Conservation (phyloP, 164 flowering plant species). For the Cinnamomum micranthum region DNA sequence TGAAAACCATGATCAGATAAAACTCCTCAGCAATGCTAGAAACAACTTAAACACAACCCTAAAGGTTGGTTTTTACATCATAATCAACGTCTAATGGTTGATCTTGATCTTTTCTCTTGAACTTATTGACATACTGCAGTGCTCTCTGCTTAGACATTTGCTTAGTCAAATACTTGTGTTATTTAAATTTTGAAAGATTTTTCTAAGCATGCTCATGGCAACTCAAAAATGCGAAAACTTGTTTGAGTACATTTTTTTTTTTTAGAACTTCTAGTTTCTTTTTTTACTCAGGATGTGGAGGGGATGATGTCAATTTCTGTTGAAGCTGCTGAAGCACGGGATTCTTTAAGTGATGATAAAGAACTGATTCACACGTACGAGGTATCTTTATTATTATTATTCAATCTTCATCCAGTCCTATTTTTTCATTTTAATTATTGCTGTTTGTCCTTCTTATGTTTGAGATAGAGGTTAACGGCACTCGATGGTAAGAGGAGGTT, state of each 20-base stretch:
- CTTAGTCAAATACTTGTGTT: too few species aligned
- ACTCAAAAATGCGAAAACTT: too few species aligned
- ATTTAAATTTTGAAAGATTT: too few species aligned
- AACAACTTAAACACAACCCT: conserved; percentile 89
- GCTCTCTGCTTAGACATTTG: too few species aligned
- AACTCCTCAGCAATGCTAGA: conserved; percentile 96
- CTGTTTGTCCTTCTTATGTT: conserved; percentile 3
- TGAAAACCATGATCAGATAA: conserved; percentile 97
- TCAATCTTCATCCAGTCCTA: background rate
- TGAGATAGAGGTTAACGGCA: conserved; percentile 81
- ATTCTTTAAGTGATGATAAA: conserved; percentile 87
- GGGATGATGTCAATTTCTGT: conserved; percentile 99
- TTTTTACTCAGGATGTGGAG: conserved; percentile 76
- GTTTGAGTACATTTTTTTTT: too few species aligned
- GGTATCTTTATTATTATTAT: conserved; percentile 31
- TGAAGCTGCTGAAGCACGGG: conserved; percentile 93
- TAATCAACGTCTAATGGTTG: too few species aligned
- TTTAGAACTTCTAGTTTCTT: background rate
- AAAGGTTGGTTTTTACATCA: conserved; percentile 46
- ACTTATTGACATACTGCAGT: too few species aligned
- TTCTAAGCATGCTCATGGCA: too few species aligned
- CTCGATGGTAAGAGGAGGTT: conserved; percentile 98
- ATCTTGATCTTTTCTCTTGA: too few species aligned
- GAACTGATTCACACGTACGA: conserved; percentile 91
- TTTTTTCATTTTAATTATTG: background rate